Percentiles rank a stretch among this genome's conserved stretches.
phyloP scores from a whole-genome alignment of 2,329 filamentous ascomycete species.

The Colletotrichum plurivorum region DNA sequence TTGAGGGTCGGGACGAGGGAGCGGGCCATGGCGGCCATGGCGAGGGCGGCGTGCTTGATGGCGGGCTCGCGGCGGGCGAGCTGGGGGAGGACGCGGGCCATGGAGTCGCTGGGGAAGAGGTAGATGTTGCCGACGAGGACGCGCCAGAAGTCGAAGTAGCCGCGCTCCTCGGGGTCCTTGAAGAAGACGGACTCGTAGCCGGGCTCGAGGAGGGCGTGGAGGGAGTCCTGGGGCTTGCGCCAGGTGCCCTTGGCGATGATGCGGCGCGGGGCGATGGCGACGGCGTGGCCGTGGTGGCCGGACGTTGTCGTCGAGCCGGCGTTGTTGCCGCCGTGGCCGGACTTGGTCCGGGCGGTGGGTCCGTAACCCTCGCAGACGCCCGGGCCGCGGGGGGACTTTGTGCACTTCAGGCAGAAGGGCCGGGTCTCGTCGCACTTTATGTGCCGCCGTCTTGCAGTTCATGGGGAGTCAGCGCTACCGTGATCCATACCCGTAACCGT shows the following conservation, averaged over 20 bases:
- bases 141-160: constrained; percentile 57
- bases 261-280: constrained; percentile 16
- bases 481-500: not conserved
- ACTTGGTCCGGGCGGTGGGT: not conserved
- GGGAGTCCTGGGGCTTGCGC: not conserved
- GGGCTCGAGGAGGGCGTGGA: constrained; percentile 48
- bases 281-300: not conserved
- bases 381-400: constrained; percentile 58
- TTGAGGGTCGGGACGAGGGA: constrained; percentile 51
- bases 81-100: constrained; percentile 54
- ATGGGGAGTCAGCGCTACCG: not conserved
- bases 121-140: constrained; percentile 47
- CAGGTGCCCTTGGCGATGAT: constrained; percentile 16
- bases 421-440: constrained; percentile 60
- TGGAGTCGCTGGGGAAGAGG: constrained; percentile 52
- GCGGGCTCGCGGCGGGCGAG: constrained; percentile 53
- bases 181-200: constrained; percentile 52
- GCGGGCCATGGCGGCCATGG: constrained; percentile 40
- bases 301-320: not conserved
- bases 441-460: constrained; percentile 47
- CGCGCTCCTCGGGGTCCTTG: constrained; percentile 49
- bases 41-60: constrained; percentile 49
- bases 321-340: too few relatives aligned
- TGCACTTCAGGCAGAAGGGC: constrained; percentile 57
- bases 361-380: constrained; percentile 47